A percentile compares a stretch with the other conserved stretches of the same genome.
phyloP scores from a whole-genome alignment of 257 asterid genomes.

The Cinchona pubescens region DNA sequence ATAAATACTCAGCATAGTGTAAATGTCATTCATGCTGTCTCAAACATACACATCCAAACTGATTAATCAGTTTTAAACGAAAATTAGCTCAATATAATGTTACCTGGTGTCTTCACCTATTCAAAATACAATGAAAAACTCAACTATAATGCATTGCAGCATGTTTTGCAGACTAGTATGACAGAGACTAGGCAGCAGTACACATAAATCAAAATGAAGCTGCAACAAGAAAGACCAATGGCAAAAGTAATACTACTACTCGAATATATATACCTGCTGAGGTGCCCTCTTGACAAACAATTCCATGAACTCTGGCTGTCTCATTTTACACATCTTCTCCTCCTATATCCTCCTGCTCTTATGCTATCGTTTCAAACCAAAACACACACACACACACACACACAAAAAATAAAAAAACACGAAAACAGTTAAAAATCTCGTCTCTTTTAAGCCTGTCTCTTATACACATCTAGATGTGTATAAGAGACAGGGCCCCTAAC shows the following conservation, averaged over 20 bases:
- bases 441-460: too few relatives aligned
- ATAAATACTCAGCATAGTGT: not conserved
- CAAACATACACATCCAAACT: not conserved
- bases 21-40: not conserved
- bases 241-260: not conserved
- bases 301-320: constrained; percentile 97
- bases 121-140: not conserved
- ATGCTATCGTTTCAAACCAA: constrained; percentile 34
- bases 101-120: not conserved
- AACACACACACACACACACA: too few relatives aligned
- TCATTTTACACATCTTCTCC: constrained; percentile 93
- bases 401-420: too few relatives aligned
- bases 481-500: too few relatives aligned
- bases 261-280: constrained; percentile 63
- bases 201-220: not conserved
- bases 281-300: constrained; percentile 88
- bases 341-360: constrained; percentile 88
- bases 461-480: too few relatives aligned
- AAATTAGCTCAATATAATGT: not conserved
- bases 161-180: not conserved
- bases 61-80: not conserved
- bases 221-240: not conserved
- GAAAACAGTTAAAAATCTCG: too few relatives aligned
- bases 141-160: not conserved
- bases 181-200: not conserved